Conservation (phyloP, 192 early-diverging fungal genomes). For the Coemansia sp. region DNA sequence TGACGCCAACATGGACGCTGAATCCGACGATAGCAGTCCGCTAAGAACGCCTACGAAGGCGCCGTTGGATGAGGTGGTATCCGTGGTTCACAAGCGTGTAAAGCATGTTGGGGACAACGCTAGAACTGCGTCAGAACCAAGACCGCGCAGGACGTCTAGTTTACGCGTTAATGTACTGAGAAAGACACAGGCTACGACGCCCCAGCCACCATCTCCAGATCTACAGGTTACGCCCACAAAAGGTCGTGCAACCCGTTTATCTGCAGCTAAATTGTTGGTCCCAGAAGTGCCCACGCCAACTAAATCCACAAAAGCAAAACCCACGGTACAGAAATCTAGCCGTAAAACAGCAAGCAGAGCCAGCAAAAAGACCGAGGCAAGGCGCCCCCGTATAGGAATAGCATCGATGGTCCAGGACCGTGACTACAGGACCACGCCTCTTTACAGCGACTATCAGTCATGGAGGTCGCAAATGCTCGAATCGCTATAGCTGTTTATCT, state of each 20-base stretch:
- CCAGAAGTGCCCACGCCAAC: background rate
- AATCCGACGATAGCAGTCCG: slow-evolving; percentile 1
- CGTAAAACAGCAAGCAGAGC: background rate
- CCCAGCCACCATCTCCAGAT: background rate
- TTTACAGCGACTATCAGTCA: slow-evolving; percentile 34
- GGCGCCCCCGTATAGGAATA: slow-evolving; percentile 45
- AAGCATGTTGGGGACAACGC: background rate
- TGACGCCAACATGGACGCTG: background rate
- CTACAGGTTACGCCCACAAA: background rate
- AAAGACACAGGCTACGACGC: background rate
- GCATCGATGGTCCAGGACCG: slow-evolving; percentile 49
- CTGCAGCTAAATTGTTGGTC: background rate
- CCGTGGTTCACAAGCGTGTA: slow-evolving; percentile 9
- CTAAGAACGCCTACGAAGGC: slow-evolving; percentile 1
- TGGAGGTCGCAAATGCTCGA: slow-evolving; percentile 27
- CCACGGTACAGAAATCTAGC: background rate
- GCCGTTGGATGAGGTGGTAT: slow-evolving; percentile 16
- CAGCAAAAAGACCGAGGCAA: slow-evolving; percentile 8
- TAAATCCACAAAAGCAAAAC: background rate
- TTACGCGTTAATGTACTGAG: slow-evolving; percentile 2
- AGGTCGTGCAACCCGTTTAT: too few species aligned
- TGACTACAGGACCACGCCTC: slow-evolving; percentile 30
- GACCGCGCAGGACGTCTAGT: slow-evolving; percentile 3
- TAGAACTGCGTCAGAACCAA: slow-evolving; percentile 4
- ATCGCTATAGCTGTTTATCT: background rate